Base-by-base conservation (phyloP, 2,329 filamentous ascomycete genomes). In the Nemania sp. region DNA sequence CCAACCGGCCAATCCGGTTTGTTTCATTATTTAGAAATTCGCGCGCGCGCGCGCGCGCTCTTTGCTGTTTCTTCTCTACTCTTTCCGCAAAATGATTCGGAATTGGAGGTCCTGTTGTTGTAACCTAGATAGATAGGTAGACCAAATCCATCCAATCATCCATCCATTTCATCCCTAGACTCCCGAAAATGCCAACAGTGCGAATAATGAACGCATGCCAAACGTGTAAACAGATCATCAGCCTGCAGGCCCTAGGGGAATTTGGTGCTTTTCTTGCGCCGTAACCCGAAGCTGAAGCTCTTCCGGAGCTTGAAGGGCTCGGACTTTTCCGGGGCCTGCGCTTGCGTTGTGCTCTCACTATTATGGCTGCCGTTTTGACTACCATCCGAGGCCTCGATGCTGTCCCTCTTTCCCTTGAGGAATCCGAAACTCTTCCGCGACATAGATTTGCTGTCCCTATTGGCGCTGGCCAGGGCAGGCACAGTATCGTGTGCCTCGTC, bases 391-490 rank as follows among this genome's bases (percentile, higher is more conserved):
- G 66, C 66, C 23, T 74, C 70, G 37, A 64, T 61, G 46, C 71
- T 71, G 51, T 70, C 72, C 40, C 65, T 61, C 63, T 68, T 72
- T 6, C 66, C 60, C 60, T 82, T 83, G 31, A 86, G 73, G 66
- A 89, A 88, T 26, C 80, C 82, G 65, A 90, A 86, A 61, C 89
- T 88, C 71, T 88, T 90, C 59, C 86, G 83, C 43, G 89, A 83
- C 75, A 96, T 81, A 59, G 89, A 91, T 75, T 90, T 93, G 70
- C 86, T 90, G 8, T 84, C 84, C 49, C 86, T 80, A 62, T 86
- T 82, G 60, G 89, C 85, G 39, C 89, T 80, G 64, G 83, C 84
- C 36, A 94, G 74, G 24, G 62, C 59, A 17, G 65, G 49, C 15
- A 66, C 64, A 46, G 54, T 52, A 33, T 67, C 59, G 3, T 64